These are phyloP conservation scores for Turnera subulata DNA, from an alignment of 345 rosid species.

Conservation along the genomic window DNA sequence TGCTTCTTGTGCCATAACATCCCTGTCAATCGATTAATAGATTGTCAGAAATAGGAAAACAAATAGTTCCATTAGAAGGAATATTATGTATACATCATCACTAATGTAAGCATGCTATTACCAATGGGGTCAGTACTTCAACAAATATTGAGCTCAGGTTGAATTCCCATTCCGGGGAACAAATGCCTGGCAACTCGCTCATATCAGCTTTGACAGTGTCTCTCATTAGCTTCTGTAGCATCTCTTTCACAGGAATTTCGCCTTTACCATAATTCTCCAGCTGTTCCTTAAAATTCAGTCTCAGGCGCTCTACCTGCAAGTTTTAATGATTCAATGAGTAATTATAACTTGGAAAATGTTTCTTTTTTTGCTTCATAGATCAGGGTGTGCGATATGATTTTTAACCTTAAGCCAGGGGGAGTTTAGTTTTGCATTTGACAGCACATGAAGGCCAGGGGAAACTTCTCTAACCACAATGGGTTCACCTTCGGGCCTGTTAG, in stretches of 20 bases:
- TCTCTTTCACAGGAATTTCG: constrained; percentile 38
- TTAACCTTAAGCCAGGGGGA: constrained; percentile 54
- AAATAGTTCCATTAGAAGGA: neutral
- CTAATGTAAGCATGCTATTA: constrained; percentile 16
- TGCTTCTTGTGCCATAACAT: constrained; percentile 59
- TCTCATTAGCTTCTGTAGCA: constrained; percentile 49
- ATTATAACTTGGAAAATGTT: neutral
- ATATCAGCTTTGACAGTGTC: constrained; percentile 48
- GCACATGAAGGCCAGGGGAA: constrained; percentile 62
- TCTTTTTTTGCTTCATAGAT: no score
- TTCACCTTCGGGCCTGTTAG: constrained; percentile 47
- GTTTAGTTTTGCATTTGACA: constrained; percentile 58
- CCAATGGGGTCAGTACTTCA: constrained; percentile 57
- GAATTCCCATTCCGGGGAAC: constrained; percentile 51
- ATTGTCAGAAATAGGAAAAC: neutral
- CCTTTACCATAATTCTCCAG: constrained; percentile 29
- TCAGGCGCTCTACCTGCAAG: constrained; percentile 45
- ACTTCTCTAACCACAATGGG: constrained; percentile 40
- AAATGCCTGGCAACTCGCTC: constrained; percentile 50
- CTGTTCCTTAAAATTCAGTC: constrained; percentile 35
- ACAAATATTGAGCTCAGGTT: constrained; percentile 49
- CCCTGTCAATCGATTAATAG: constrained; percentile 42
- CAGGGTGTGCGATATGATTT: neutral
- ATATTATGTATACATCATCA: neutral
- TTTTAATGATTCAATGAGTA: neutral